Percentiles rank a stretch among this genome's conserved stretches.
These are phyloP conservation scores for Yamadazyma endophytica DNA, from an alignment of 805 yeast species.

Conservation along the genomic window DNA sequence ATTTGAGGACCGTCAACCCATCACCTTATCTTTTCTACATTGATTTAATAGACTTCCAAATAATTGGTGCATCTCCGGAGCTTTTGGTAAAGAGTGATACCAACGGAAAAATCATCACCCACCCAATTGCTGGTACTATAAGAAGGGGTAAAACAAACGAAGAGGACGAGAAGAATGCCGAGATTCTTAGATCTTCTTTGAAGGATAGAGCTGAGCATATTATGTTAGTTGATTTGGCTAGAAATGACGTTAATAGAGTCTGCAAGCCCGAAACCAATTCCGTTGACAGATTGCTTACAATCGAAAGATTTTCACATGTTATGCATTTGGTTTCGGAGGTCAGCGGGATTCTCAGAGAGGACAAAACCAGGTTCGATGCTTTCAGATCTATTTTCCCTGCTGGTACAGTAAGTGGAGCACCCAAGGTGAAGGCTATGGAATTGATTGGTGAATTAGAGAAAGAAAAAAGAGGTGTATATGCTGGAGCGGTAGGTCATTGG, in stretches of 20 bases:
- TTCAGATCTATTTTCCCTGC: constrained; percentile 98
- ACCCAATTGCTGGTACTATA: constrained; percentile 98
- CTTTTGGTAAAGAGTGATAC: constrained; percentile 76
- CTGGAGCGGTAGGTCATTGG: constrained; percentile 99
- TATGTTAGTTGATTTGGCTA: constrained; percentile 96
- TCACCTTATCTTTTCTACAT: constrained; percentile 95
- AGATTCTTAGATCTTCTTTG: constrained; percentile 63
- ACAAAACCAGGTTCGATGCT: constrained; percentile 90
- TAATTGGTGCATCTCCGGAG: constrained; percentile 98
- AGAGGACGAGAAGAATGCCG: constrained; percentile 85
- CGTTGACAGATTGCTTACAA: constrained; percentile 84
- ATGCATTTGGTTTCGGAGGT: constrained; percentile 96
- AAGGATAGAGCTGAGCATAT: constrained; percentile 98
- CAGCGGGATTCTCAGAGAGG: constrained; percentile 81
- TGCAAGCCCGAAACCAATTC: constrained; percentile 80
- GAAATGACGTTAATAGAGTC: constrained; percentile 94
- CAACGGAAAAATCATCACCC: constrained; percentile 76
- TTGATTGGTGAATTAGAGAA: constrained; percentile 83
- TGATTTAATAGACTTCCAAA: constrained; percentile 86
- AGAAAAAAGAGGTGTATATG: constrained; percentile 94
- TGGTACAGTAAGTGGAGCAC: constrained; percentile 98
- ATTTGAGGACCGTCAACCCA: constrained; percentile 92
- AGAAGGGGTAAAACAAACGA: constrained; percentile 84
- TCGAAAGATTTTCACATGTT: constrained; percentile 94
- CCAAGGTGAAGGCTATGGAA: constrained; percentile 96